A percentile compares a stretch with the other conserved stretches of the same genome.
These are phyloP conservation scores for Cyclostephanos invisitatus DNA, from an alignment of 108 stramenopile species.

Conservation along the genomic window DNA sequence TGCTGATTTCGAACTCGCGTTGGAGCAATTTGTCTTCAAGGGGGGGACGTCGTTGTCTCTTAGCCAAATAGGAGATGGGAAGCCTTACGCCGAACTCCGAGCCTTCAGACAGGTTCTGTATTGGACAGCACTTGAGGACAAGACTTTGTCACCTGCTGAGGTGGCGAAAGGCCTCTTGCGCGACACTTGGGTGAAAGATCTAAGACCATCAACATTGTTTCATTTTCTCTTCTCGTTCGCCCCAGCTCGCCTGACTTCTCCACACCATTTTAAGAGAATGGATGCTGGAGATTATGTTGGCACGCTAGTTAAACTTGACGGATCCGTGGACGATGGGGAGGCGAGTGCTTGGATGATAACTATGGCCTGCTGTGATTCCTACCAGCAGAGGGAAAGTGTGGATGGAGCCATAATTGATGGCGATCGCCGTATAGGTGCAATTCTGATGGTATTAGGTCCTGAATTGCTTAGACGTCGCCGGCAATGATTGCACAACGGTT, in stretches of 20 bases:
- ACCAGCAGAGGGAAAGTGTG: slow-evolving; percentile 77
- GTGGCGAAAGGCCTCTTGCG: slow-evolving; percentile 74
- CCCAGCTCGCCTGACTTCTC: slow-evolving; percentile 74
- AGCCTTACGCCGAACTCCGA: slow-evolving; percentile 84
- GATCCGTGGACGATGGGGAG: slow-evolving; percentile 83
- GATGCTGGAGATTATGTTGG: slow-evolving; percentile 75
- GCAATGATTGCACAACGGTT: slow-evolving; percentile 16
- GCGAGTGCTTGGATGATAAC: slow-evolving; percentile 87
- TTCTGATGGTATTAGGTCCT: slow-evolving; percentile 80
- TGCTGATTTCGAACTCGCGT: slow-evolving; percentile 77
- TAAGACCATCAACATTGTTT: slow-evolving; percentile 81
- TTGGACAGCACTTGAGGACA: slow-evolving; percentile 84
- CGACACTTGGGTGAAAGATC: slow-evolving; percentile 82
- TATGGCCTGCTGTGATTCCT: slow-evolving; percentile 87
- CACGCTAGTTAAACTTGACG: slow-evolving; percentile 68
- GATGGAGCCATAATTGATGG: slow-evolving; percentile 54
- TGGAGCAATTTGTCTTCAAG: slow-evolving; percentile 80
- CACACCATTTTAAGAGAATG: slow-evolving; percentile 83
- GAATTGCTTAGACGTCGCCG: slow-evolving; percentile 74
- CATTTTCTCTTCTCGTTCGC: slow-evolving; percentile 87
- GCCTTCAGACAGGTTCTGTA: slow-evolving; percentile 84
- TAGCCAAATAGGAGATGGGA: slow-evolving; percentile 70
- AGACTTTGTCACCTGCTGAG: slow-evolving; percentile 46
- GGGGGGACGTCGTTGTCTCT: slow-evolving; percentile 54
- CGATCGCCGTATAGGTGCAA: slow-evolving; percentile 67